Evolutionary conservation across 1,284 basidiomycete genomes (phyloP).

Genomic region (Cryptococcus jaspeensis): DNA sequence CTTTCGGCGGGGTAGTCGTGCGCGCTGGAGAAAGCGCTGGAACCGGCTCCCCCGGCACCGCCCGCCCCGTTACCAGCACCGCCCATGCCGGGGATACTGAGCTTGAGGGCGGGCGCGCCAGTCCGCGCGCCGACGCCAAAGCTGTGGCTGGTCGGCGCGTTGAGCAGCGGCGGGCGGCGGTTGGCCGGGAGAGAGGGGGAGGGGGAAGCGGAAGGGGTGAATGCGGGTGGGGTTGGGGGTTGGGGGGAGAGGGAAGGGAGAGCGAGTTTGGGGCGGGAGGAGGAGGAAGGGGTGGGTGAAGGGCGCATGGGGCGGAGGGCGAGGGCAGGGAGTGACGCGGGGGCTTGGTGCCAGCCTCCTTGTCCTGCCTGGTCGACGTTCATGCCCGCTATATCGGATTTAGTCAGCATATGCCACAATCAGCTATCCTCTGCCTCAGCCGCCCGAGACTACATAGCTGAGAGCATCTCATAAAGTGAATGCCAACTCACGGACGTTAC

Average conservation of each 20-base stretch:
- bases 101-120: slow-evolving; percentile 33
- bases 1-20: slow-evolving; percentile 23
- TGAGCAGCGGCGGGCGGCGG: slow-evolving; percentile 25
- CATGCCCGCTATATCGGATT: slow-evolving; percentile 36
- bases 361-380: slow-evolving; percentile 46
- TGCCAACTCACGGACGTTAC: slow-evolving; percentile 49
- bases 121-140: slow-evolving; percentile 8
- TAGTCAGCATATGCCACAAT: not conserved
- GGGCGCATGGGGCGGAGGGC: slow-evolving; percentile 27
- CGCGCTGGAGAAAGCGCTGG: slow-evolving; percentile 14
- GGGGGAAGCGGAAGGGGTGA: slow-evolving; percentile 3
- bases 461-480: not conserved
- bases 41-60: slow-evolving; percentile 8
- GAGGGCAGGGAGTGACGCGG: slow-evolving; percentile 30
- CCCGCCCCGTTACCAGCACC: slow-evolving; percentile 4
- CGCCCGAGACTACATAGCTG: not conserved
- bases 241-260: slow-evolving; percentile 24
- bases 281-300: slow-evolving; percentile 18
- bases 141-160: slow-evolving; percentile 16
- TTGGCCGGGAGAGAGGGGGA: not conserved
- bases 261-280: slow-evolving; percentile 36
- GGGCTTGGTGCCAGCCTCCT: slow-evolving; percentile 44
- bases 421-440: not conserved
- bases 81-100: slow-evolving; percentile 36
- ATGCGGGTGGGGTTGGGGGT: slow-evolving; percentile 10